Evolutionary conservation across 2,329 filamentous ascomycete species (phyloP), one percentile per base, ranked within the genome.

Genomic region (Stagonosporopsis chrysanthemi): DNA sequence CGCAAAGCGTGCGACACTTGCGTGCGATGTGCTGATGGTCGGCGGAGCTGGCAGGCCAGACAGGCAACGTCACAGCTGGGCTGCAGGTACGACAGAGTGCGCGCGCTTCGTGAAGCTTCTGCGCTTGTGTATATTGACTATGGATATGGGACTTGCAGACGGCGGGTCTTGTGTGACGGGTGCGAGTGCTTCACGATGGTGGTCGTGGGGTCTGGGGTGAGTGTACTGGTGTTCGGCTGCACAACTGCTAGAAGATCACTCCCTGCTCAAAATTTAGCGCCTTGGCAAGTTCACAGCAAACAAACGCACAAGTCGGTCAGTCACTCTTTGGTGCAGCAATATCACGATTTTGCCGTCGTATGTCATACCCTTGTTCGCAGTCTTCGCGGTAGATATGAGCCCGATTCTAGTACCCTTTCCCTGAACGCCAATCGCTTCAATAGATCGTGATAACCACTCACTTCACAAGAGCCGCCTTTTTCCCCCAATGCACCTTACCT

Each of bases 161-260:
- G 60, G 60, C 49, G 60, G 66, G 64, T 61, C 61, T 71, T 73
- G 70, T 73, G 62, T 66, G 65, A 74, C 72, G 58, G 52, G 59
- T 67, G 60, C 58, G 60, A 63, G 66, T 65, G 62, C 67, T 66
- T 71, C 66, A 69, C 67, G 61, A 61, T 63, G 63, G 61, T 69
- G 63, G 68, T 72, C 61, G 68, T 70, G 63, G 65, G 67, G 67
- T 73, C 70, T 68, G 67, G 52, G 62, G 65, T 71, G 60, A 59
- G 64, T 67, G 62, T 58, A 58, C 39, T 39, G 56, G 56, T 47
- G 40, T 53, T 50, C 44, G 56, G 52, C 41, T 35, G 50, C 55
- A 29, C 38, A 43, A 48, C 19, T 31, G 45, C 50, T 52, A 26
- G 44, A 31, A 33, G 41, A 48, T 52, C 45, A 49, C 50, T 58